Conservation (phyloP, 1,284 basidiomycete genomes). For the Malassezia arunalokei region DNA sequence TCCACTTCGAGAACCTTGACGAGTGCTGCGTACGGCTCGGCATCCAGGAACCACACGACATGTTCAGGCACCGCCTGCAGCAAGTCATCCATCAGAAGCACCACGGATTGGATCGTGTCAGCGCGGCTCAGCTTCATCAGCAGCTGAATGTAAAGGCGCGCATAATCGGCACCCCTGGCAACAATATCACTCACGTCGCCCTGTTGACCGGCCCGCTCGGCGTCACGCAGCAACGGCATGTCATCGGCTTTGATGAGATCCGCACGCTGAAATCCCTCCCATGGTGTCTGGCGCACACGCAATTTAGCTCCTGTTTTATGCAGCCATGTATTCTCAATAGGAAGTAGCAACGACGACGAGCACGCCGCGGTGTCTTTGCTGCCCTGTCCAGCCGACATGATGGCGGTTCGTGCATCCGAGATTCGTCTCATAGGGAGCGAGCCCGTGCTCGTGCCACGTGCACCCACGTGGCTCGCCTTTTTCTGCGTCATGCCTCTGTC, state of each 20-base stretch:
- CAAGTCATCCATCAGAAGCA: conserved; percentile 82
- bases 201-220: conserved; percentile 11
- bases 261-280: conserved; percentile 96
- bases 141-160: conserved; percentile 74
- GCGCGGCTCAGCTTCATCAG: conserved; percentile 82
- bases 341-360: conserved; percentile 54
- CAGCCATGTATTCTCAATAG: conserved; percentile 75
- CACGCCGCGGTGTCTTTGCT: not conserved
- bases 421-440: not conserved
- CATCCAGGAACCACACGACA: conserved; percentile 50
- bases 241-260: conserved; percentile 79
- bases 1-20: conserved; percentile 71
- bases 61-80: conserved; percentile 54
- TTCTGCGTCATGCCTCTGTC: too few species aligned
- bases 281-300: conserved; percentile 77
- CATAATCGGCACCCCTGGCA: conserved; percentile 53
- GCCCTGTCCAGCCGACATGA: conserved; percentile 4
- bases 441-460: not conserved
- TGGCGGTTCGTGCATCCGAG: not conserved
- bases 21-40: conserved; percentile 72
- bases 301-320: conserved; percentile 78
- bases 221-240: conserved; percentile 58
- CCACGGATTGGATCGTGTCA: conserved; percentile 84
- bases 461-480: too few species aligned
- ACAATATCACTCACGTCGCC: conserved; percentile 59